These are phyloP conservation scores for Glebionis coronaria DNA, from an alignment of 129 eudicot genomes.

Conservation along the genomic window DNA sequence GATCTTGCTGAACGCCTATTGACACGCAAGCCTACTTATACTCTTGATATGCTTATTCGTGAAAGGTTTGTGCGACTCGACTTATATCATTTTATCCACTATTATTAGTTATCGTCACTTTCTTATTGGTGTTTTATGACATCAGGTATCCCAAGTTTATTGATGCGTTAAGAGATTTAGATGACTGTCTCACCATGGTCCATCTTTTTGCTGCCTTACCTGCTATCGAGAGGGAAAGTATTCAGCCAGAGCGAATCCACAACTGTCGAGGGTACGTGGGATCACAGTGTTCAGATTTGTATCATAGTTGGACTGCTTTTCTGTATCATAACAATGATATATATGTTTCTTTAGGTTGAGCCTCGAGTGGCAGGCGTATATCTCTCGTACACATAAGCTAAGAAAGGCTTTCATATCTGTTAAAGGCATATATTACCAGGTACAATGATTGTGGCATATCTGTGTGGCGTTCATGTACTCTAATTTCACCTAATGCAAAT, in stretches of 20 bases:
- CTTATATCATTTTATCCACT: not conserved
- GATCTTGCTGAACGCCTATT: slow-evolving; percentile 70
- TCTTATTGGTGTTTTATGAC: not conserved
- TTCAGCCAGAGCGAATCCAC: slow-evolving; percentile 64
- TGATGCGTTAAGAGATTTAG: slow-evolving; percentile 80
- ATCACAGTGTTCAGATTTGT: not conserved
- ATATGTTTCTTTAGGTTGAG: slow-evolving; percentile 51
- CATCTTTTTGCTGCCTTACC: slow-evolving; percentile 92
- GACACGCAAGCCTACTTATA: slow-evolving; percentile 59
- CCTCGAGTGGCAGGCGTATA: slow-evolving; percentile 92
- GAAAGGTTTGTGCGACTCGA: slow-evolving; percentile 48
- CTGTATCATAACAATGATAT: not conserved
- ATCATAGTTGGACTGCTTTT: not conserved
- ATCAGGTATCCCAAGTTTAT: not conserved
- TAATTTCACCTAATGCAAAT: not conserved
- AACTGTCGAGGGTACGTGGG: slow-evolving; percentile 63
- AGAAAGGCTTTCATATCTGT: slow-evolving; percentile 83
- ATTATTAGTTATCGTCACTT: not conserved
- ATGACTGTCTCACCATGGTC: slow-evolving; percentile 88
- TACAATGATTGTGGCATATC: slow-evolving; percentile 10
- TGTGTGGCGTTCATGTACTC: not conserved
- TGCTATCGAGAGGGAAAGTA: slow-evolving; percentile 69
- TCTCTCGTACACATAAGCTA: slow-evolving; percentile 81
- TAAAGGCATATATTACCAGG: slow-evolving; percentile 95
- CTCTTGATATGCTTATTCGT: slow-evolving; percentile 62